Evolutionary conservation across 2,329 filamentous ascomycete species (phyloP), one percentile per base, ranked within the genome.

Genomic region (Dothidotthia symphoricarpi): DNA sequence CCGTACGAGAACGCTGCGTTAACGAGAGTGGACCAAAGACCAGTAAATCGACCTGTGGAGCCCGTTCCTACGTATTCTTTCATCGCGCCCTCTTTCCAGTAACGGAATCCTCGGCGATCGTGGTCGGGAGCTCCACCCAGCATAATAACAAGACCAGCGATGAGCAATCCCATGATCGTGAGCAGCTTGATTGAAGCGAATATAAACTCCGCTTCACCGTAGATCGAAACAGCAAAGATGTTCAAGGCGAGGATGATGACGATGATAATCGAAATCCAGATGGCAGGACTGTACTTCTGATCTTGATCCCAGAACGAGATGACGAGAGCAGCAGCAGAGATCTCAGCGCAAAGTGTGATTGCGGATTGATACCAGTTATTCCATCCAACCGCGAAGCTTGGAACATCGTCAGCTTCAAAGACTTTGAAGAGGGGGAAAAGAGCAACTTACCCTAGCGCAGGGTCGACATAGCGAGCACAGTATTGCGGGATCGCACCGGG

Each of bases 41-140:
- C 79, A 4, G 86, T 71, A 55, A 88, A 87, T 11, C 73, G 70
- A 11, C 83, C 83, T 69, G 73, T 78, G 3, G 57, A 47, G 1
- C 79, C 80, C 0, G 67, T 69, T 51, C 85, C 83, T 27, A 64
- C 51, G 36, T 65, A 65, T 30, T 63, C 57, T 30, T 62, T 67
- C 61, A 67, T 63, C 0, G 82, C 80, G 1, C 82, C 83, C 22
- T 81, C 64, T 36, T 71, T 76, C 85, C 85, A 89, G 64, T 85
- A 86, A 26, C 72, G 66, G 61, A 87, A 87, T 2, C 84, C 84
- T 24, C 58, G 49, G 16, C 34, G 54, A 33, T 65, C 62, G 22
- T 61, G 48, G 33, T 62, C 56, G 8, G 62, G 62, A 14, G 49
- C 62, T 32, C 63, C 63, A 31, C 63, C 63, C n/a, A 66, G 58